A percentile compares a stretch with the other conserved stretches of the same genome.
These are phyloP conservation scores for Botrytis porri DNA, from an alignment of 2,329 filamentous ascomycete species.

Conservation along the genomic window DNA sequence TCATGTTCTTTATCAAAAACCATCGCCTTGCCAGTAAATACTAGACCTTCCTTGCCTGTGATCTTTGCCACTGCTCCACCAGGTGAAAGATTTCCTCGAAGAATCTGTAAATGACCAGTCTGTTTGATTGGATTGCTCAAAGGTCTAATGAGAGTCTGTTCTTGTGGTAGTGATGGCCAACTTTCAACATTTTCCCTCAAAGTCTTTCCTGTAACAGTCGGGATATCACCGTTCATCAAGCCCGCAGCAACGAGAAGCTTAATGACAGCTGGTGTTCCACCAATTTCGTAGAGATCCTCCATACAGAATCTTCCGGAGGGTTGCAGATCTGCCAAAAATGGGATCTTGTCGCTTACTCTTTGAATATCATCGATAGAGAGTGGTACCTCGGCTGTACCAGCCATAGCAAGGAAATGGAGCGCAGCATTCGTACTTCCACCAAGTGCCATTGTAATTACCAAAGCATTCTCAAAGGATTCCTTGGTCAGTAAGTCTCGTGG, in stretches of 20 bases:
- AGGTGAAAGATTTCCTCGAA: conserved; percentile 83
- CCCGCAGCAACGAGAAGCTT: conserved; percentile 77
- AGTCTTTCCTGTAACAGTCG: conserved; percentile 81
- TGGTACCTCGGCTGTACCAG: conserved; percentile 62
- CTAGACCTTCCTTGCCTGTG: conserved; percentile 87
- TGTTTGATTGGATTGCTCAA: conserved; percentile 74
- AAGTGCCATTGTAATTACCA: conserved; percentile 71
- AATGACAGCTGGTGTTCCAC: conserved; percentile 80
- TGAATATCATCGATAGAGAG: conserved; percentile 51
- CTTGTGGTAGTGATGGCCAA: conserved; percentile 73
- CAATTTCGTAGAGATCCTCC: conserved; percentile 82
- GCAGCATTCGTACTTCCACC: conserved; percentile 71
- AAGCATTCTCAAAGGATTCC: conserved; percentile 66
- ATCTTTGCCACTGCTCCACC: conserved; percentile 93
- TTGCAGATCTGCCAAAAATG: conserved; percentile 68
- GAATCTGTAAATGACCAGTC: conserved; percentile 83
- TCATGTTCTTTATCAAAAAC: conserved; percentile 85
- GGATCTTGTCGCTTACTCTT: conserved; percentile 65
- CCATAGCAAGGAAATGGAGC: conserved; percentile 70
- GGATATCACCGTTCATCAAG: conserved; percentile 73
- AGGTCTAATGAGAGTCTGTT: conserved; percentile 79
- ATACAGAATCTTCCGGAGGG: conserved; percentile 83
- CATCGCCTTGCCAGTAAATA: conserved; percentile 74
- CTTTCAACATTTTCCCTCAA: conserved; percentile 76
- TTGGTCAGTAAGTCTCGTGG: conserved; percentile 68